These are phyloP conservation scores for Penicillium verhagenii DNA, from an alignment of 495 filamentous ascomycete species.

Conservation along the genomic window DNA sequence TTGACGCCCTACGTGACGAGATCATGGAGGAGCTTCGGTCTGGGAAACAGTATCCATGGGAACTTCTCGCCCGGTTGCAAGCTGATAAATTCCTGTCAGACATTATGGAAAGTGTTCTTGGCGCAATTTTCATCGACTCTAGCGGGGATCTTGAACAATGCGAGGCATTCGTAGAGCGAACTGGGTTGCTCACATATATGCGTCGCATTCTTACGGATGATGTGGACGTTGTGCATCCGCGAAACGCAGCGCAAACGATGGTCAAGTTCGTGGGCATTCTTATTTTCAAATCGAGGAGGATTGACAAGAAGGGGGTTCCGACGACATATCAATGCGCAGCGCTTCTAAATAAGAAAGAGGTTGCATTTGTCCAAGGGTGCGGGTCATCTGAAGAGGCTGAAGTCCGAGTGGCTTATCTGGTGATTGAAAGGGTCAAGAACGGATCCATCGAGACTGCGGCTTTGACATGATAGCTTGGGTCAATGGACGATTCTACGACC, in stretches of 20 bases:
- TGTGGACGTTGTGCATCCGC: slow-evolving; percentile 71
- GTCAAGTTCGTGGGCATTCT: slow-evolving; percentile 33
- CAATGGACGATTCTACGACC: no score
- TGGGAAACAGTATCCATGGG: slow-evolving; percentile 70
- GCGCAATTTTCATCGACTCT: slow-evolving; percentile 84
- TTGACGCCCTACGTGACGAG: slow-evolving; percentile 44
- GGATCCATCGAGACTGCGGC: no score
- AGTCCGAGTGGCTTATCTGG: slow-evolving; percentile 2
- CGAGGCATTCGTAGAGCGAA: slow-evolving; percentile 53
- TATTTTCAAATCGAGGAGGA: slow-evolving; percentile 12
- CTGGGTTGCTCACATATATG: slow-evolving; percentile 66
- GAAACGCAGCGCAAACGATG: slow-evolving; percentile 63
- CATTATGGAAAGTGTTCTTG: slow-evolving; percentile 76
- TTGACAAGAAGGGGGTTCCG: slow-evolving; percentile 1
- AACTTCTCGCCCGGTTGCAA: slow-evolving; percentile 59
- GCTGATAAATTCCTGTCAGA: slow-evolving; percentile 85
- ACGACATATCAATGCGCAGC: slow-evolving; percentile 12
- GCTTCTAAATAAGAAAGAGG: slow-evolving; percentile 1
- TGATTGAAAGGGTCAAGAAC: slow-evolving; percentile 12
- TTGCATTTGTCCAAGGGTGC: slow-evolving; percentile 10
- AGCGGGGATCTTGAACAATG: slow-evolving; percentile 57
- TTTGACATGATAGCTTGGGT: no score
- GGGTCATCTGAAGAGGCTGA: slow-evolving; percentile 14
- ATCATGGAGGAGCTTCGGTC: slow-evolving; percentile 51
- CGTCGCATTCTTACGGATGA: slow-evolving; percentile 55